A percentile compares a stretch with the other conserved stretches of the same genome.
Conservation (phyloP, 371 early-diverging fungal species). For the Mortierella sp. region DNA sequence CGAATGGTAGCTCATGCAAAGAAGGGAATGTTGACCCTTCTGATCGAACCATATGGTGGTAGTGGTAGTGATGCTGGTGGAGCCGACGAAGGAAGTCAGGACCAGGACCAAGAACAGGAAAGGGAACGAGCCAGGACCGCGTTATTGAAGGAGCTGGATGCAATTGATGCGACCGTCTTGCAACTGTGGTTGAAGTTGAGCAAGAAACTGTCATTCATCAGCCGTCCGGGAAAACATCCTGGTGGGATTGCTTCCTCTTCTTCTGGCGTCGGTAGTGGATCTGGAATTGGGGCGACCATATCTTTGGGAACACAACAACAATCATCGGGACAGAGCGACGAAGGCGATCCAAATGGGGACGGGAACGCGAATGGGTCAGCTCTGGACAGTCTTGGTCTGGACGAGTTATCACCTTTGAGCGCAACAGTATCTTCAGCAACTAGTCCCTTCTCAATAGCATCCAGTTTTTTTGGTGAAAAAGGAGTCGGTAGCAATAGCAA, state of each 20-base stretch:
- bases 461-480: constrained; percentile 5
- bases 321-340: too few relatives aligned
- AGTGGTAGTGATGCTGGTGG: too few relatives aligned
- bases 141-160: constrained; percentile 42
- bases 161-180: constrained; percentile 25
- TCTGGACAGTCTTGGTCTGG: constrained; percentile 4
- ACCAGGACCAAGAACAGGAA: too few relatives aligned
- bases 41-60: constrained; percentile 18
- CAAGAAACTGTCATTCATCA: constrained; percentile 53
- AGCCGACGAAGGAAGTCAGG: constrained; percentile 18
- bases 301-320: too few relatives aligned
- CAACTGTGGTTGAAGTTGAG: constrained; percentile 38
- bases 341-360: too few relatives aligned
- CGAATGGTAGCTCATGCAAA: constrained; percentile 15
- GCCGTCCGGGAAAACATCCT: constrained; percentile 24
- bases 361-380: constrained; percentile 1
- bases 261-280: too few relatives aligned
- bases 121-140: too few relatives aligned
- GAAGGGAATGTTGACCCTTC: constrained; percentile 24
- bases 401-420: constrained; percentile 4
- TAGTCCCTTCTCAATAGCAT: not conserved
- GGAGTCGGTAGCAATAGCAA: not conserved
- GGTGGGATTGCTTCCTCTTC: too few relatives aligned
- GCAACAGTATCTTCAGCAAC: not conserved
- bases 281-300: too few relatives aligned